phyloP scores from a whole-genome alignment of 2,329 filamentous ascomycete species.

The Knufia petricola region DNA sequence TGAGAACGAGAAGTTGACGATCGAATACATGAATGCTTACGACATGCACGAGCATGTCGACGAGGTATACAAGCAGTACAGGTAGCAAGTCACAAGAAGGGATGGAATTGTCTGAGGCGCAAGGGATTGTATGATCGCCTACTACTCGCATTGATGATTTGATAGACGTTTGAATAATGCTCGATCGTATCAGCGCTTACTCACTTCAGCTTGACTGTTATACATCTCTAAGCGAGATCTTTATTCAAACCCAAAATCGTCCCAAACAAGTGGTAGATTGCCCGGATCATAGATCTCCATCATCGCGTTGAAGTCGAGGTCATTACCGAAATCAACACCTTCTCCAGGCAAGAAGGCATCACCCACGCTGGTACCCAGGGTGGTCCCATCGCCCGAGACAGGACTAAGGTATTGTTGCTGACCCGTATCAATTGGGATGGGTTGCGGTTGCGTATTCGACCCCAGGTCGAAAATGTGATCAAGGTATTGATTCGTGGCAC shows the following conservation, averaged over 20 bases:
- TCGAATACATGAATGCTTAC: slow-evolving; percentile 60
- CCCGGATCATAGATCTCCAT: not conserved
- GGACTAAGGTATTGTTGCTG: not conserved
- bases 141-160: too few relatives aligned
- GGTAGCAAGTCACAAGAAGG: too few relatives aligned
- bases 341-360: too few relatives aligned
- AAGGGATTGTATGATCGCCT: too few relatives aligned
- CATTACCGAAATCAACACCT: not conserved
- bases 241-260: not conserved
- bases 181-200: too few relatives aligned
- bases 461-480: not conserved
- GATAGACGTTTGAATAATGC: not conserved
- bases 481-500: not conserved
- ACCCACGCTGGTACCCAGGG: not conserved
- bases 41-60: slow-evolving; percentile 17
- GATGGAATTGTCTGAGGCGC: too few relatives aligned
- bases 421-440: not conserved
- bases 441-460: not conserved
- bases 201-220: too few relatives aligned
- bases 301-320: not conserved
- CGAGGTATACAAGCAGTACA: too few relatives aligned
- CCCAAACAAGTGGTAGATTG: not conserved
- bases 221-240: not conserved
- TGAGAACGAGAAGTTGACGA: slow-evolving; percentile 45
- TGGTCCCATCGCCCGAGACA: not conserved